Conservation (phyloP, 2,329 filamentous ascomycete genomes). For the Arthrobotrys conoides region DNA sequence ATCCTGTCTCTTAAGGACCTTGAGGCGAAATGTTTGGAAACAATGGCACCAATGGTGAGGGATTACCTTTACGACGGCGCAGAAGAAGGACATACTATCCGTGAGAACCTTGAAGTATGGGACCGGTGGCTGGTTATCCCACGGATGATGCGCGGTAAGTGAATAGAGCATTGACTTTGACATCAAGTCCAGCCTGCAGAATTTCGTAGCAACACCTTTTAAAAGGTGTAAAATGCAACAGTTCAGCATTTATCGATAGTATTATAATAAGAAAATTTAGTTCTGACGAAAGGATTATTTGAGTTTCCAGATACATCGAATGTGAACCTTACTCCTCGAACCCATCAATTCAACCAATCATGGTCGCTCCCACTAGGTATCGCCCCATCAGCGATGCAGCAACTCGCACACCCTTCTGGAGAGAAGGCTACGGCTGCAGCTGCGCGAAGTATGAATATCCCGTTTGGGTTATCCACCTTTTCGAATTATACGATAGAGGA, state of each 20-base stretch:
- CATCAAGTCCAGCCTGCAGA: background rate
- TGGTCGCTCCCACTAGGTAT: constrained; percentile 71
- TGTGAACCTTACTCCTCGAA: constrained; percentile 1
- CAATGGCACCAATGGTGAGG: constrained; percentile 67
- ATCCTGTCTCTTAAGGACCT: constrained; percentile 67
- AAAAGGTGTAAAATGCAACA: constrained; percentile 21
- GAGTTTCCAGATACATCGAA: constrained; percentile 64
- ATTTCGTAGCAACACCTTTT: constrained; percentile 47
- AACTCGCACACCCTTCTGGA: constrained; percentile 71
- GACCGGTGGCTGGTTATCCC: constrained; percentile 71
- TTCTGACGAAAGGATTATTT: constrained; percentile 3
- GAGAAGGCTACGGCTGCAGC: constrained; percentile 71
- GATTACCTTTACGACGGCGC: constrained; percentile 75
- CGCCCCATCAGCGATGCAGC: constrained; percentile 72
- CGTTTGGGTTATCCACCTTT: constrained; percentile 47
- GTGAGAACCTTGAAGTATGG: constrained; percentile 72
- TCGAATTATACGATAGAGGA: constrained; percentile 49
- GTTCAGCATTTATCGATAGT: background rate
- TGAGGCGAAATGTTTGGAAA: constrained; percentile 67
- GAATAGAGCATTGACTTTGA: background rate
- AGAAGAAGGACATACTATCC: constrained; percentile 72
- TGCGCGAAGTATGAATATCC: constrained; percentile 65
- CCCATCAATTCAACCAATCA: background rate
- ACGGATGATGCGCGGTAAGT: constrained; percentile 68
- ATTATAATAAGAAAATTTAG: background rate